phyloP scores from a whole-genome alignment of 1,284 basidiomycete species.

The Cryptococcus sp. region DNA sequence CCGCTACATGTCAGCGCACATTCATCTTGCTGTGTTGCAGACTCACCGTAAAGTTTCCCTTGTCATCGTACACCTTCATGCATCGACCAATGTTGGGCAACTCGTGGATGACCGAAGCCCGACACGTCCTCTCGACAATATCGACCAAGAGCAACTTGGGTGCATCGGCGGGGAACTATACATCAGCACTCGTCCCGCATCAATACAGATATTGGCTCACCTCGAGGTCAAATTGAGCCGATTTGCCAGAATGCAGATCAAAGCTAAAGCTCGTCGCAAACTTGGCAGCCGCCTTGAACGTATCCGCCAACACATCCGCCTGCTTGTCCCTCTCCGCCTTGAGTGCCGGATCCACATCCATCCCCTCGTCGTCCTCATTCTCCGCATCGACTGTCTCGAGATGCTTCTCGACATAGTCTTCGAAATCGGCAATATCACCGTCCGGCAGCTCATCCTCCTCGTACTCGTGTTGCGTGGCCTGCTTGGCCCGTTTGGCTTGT shows the following conservation, averaged over 20 bases:
- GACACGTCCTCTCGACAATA: slow-evolving; percentile 78
- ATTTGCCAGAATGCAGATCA: slow-evolving; percentile 54
- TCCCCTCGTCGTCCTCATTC: slow-evolving; percentile 43
- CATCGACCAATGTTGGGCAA: slow-evolving; percentile 73
- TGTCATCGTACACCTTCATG: slow-evolving; percentile 47
- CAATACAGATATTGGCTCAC: slow-evolving; percentile 49
- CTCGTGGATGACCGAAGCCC: slow-evolving; percentile 76
- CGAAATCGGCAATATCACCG: slow-evolving; percentile 54
- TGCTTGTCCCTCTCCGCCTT: slow-evolving; percentile 48
- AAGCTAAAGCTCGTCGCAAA: slow-evolving; percentile 66
- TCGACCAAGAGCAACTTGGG: slow-evolving; percentile 90
- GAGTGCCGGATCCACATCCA: slow-evolving; percentile 48
- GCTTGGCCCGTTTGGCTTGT: slow-evolving; percentile 56
- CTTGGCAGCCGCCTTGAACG: slow-evolving; percentile 51
- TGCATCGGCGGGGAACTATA: slow-evolving; percentile 52
- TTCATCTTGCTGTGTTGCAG: background rate
- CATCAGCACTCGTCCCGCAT: slow-evolving; percentile 58
- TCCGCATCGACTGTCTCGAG: slow-evolving; percentile 42
- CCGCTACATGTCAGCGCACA: slow-evolving; percentile 25
- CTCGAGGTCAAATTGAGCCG: slow-evolving; percentile 73
- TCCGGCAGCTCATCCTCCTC: slow-evolving; percentile 56
- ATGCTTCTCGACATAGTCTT: slow-evolving; percentile 63
- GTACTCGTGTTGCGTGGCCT: slow-evolving; percentile 66
- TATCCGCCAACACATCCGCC: slow-evolving; percentile 45
- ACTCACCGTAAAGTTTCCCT: slow-evolving; percentile 45